Conservation (phyloP, 2,329 filamentous ascomycete genomes). For the Fonsecaea monophora region DNA sequence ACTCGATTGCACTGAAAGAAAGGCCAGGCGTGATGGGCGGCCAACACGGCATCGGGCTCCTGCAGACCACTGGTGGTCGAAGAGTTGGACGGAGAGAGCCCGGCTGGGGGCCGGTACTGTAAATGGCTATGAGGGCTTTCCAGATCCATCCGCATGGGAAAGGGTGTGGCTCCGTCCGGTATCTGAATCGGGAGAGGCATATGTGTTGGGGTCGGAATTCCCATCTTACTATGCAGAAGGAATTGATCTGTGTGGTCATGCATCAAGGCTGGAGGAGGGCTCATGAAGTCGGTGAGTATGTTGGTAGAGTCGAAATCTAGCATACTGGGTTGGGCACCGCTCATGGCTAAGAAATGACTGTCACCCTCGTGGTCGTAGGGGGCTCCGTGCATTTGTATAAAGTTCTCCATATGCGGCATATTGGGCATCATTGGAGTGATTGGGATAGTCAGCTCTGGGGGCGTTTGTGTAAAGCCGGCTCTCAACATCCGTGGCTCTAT, state of each 20-base stretch:
- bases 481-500: conserved; percentile 36
- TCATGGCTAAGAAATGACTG: conserved; percentile 40
- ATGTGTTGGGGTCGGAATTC: conserved; percentile 36
- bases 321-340: conserved; percentile 31
- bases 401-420: conserved; percentile 39
- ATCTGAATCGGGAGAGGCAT: conserved; percentile 30
- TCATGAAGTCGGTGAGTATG: conserved; percentile 39
- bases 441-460: conserved; percentile 38
- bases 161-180: conserved; percentile 32
- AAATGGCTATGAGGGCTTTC: conserved; percentile 33
- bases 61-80: conserved; percentile 37
- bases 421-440: conserved; percentile 41
- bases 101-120: conserved; percentile 30
- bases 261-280: conserved; percentile 34
- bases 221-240: conserved; percentile 33
- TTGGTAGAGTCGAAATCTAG: conserved; percentile 39
- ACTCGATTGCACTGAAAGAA: conserved; percentile 59
- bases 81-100: conserved; percentile 36
- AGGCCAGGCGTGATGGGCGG: conserved; percentile 60
- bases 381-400: conserved; percentile 37
- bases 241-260: conserved; percentile 38
- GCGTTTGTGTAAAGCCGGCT: conserved; percentile 38
- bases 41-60: conserved; percentile 57
- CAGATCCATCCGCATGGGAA: conserved; percentile 31
- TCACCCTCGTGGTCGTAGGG: conserved; percentile 38